Evolutionary conservation across 192 early-diverging fungal genomes (phyloP).

Genomic region (Borealophlyctis nickersoniae): DNA sequence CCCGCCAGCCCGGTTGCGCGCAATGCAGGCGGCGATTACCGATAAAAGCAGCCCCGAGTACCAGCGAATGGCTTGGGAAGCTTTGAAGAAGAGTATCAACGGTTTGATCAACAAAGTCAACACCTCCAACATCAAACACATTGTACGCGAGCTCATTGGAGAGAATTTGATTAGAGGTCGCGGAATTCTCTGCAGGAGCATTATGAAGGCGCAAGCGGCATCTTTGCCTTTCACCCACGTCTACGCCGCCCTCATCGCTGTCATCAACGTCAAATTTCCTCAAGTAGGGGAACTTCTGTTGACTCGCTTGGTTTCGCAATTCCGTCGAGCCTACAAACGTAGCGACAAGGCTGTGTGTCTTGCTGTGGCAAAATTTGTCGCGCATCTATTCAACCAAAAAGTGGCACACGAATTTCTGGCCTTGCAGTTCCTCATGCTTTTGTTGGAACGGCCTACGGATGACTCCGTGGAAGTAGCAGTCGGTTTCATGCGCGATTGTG

Average conservation of each 20-base stretch:
- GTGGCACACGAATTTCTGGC: constrained; percentile 86
- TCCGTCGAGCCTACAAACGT: constrained; percentile 83
- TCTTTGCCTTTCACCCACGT: constrained; percentile 89
- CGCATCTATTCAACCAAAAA: constrained; percentile 88
- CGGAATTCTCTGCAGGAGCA: constrained; percentile 77
- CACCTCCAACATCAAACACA: constrained; percentile 82
- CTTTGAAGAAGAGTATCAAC: constrained; percentile 90
- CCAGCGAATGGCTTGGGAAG: constrained; percentile 92
- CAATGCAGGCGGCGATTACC: constrained; percentile 64
- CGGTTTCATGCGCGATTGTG: constrained; percentile 86
- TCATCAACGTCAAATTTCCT: constrained; percentile 93
- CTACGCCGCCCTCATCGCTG: constrained; percentile 81
- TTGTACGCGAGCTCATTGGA: constrained; percentile 82
- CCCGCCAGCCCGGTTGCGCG: constrained; percentile 74
- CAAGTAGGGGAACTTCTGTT: constrained; percentile 85
- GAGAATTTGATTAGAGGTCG: constrained; percentile 91
- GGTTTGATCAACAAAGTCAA: constrained; percentile 96
- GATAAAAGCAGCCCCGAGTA: constrained; percentile 67
- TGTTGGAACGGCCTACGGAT: constrained; percentile 83
- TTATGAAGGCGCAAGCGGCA: constrained; percentile 86
- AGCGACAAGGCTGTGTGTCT: constrained; percentile 90
- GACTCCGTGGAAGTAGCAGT: constrained; percentile 97
- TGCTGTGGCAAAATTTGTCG: constrained; percentile 81
- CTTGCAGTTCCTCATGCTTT: constrained; percentile 76
- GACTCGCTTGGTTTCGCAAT: constrained; percentile 79